phyloP scores from a whole-genome alignment of 345 rosid genomes.

The Linum tenue region DNA sequence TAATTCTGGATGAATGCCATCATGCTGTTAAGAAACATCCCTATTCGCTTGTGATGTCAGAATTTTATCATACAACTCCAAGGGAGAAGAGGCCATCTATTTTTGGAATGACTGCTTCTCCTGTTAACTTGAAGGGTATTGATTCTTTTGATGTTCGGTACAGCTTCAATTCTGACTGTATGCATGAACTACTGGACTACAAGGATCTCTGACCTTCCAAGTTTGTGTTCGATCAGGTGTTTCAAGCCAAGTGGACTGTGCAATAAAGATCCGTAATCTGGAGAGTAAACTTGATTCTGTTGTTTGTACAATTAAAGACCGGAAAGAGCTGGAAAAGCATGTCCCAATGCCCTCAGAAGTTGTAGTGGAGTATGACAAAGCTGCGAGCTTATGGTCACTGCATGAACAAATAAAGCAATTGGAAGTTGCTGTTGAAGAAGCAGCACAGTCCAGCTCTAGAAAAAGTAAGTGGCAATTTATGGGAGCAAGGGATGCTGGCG shows the following conservation, averaged over 20 bases:
- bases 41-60: conserved; percentile 96
- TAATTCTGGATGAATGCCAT: conserved; percentile 92
- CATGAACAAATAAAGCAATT: conserved; percentile 89
- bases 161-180: neutral
- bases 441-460: conserved; percentile 78
- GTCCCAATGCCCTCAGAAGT: conserved; percentile 94
- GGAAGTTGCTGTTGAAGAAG: conserved; percentile 83
- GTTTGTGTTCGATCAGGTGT: conserved; percentile 47
- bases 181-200: neutral
- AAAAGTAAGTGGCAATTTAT: conserved; percentile 98
- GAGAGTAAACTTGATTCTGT: conserved; percentile 90
- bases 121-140: conserved; percentile 91
- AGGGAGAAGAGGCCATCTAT: conserved; percentile 90
- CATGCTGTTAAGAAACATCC: conserved; percentile 99
- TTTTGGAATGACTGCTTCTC: conserved; percentile 99
- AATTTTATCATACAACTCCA: conserved; percentile 81
- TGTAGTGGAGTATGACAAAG: conserved; percentile 90
- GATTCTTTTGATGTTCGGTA: neutral
- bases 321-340: conserved; percentile 91
- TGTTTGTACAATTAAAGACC: conserved; percentile 87
- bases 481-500: conserved; percentile 99
- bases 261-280: conserved; percentile 92
- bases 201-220: neutral
- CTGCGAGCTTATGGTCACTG: conserved; percentile 89
- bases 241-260: conserved; percentile 95